A percentile compares a stretch with the other conserved stretches of the same genome.
phyloP scores from a whole-genome alignment of 202 grass and related monocot species.

The Setaria viridis region DNA sequence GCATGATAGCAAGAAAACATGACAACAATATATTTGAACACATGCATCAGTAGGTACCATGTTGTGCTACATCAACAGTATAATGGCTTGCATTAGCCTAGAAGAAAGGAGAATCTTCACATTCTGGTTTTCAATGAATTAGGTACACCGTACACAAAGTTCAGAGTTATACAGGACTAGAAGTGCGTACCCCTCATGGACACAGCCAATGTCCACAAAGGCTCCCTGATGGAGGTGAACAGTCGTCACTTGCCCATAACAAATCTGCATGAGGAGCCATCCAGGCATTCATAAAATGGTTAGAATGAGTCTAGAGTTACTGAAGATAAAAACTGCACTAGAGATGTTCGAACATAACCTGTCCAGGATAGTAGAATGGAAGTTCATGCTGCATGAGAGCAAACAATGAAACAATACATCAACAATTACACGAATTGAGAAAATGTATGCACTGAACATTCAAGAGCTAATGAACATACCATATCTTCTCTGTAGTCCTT shows the following conservation, averaged over 20 bases:
- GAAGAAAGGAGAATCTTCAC: background rate
- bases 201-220: constrained; percentile 91
- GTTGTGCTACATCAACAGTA: background rate
- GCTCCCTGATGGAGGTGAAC: constrained; percentile 90
- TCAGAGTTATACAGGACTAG: constrained; percentile 8
- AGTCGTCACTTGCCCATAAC: constrained; percentile 76
- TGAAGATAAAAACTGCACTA: constrained; percentile 34
- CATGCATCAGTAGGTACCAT: background rate
- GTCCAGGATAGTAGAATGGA: constrained; percentile 98
- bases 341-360: constrained; percentile 61
- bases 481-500: constrained; percentile 94
- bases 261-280: constrained; percentile 66
- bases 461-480: constrained; percentile 65
- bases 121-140: background rate
- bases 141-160: background rate
- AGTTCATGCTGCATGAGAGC: constrained; percentile 86
- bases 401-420: constrained; percentile 53
- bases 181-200: constrained; percentile 81
- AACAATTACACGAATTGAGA: constrained; percentile 17
- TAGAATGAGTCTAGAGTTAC: constrained; percentile 12
- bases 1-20: constrained; percentile 6
- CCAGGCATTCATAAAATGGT: constrained; percentile 28
- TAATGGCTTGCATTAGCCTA: background rate
- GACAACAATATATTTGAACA: background rate
- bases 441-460: constrained; percentile 24